A percentile compares a stretch with the other conserved stretches of the same genome.
phyloP scores from a whole-genome alignment of 2,329 filamentous ascomycete species.

The Sordariomycetes sp. region DNA sequence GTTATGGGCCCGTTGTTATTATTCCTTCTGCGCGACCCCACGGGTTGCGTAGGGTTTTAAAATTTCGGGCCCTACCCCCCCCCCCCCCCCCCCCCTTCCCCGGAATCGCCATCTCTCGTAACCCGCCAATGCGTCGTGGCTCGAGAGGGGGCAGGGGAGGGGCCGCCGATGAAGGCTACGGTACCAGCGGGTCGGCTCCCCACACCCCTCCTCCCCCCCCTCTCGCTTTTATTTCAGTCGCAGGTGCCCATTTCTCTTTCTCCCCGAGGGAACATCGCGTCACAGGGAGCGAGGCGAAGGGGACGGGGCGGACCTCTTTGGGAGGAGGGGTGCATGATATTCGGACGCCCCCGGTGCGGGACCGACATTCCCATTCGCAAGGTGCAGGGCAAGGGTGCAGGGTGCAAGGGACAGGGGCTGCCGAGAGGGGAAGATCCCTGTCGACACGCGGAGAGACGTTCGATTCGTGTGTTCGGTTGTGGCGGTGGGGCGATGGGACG shows the following conservation, averaged over 20 bases:
- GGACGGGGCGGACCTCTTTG: conserved; percentile 1
- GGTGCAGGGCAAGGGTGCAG: too few species aligned
- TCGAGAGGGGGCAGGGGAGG: neutral
- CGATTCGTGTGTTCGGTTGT: neutral
- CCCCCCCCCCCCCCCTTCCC: neutral
- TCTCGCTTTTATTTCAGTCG: neutral
- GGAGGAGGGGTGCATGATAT: neutral
- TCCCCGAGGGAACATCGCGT: neutral
- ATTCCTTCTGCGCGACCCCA: neutral
- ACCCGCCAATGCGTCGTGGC: neutral
- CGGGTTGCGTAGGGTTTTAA: neutral
- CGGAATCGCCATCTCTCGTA: neutral
- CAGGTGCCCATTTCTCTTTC: neutral
- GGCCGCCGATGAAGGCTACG: neutral
- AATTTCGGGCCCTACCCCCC: neutral
- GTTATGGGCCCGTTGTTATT: neutral
- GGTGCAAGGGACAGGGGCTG: neutral
- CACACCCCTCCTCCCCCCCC: neutral
- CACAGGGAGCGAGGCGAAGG: neutral
- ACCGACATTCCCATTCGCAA: neutral
- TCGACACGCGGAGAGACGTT: neutral
- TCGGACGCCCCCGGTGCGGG: neutral
- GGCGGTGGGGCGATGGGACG: conserved; percentile 2
- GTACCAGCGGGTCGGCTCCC: neutral
- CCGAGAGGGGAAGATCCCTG: neutral